phyloP scores from a whole-genome alignment of 2,329 filamentous ascomycete genomes.

The Dactylonectria macrodidyma region DNA sequence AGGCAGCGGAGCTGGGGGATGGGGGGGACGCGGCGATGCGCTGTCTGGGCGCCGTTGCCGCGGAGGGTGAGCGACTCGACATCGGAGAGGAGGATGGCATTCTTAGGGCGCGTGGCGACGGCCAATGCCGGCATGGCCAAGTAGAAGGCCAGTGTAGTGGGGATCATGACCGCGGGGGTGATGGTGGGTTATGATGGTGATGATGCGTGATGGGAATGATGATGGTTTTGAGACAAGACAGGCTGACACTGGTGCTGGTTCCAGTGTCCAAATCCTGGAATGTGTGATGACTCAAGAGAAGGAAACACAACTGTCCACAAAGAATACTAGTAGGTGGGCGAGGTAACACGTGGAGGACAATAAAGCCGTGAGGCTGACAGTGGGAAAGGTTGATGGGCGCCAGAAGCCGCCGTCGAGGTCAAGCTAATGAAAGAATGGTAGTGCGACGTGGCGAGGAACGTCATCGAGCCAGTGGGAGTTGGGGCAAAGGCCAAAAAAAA shows the following conservation, averaged over 20 bases:
- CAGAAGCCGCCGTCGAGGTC: neutral
- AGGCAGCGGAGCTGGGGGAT: constrained; percentile 86
- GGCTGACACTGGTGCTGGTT: neutral
- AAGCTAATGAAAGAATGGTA: neutral
- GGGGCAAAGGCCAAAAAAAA: neutral
- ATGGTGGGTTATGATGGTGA: constrained; percentile 4
- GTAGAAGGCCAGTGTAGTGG: constrained; percentile 38
- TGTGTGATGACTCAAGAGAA: neutral
- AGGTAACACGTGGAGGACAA: neutral
- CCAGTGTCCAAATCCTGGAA: neutral
- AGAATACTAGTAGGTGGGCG: neutral
- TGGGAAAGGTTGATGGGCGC: neutral
- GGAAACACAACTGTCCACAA: neutral
- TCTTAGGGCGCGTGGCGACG: constrained; percentile 55
- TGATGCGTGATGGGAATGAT: constrained; percentile 1
- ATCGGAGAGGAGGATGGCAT: constrained; percentile 70
- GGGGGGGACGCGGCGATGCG: constrained; percentile 81
- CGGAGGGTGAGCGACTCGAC: constrained; percentile 87
- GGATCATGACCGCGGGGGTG: constrained; percentile 48
- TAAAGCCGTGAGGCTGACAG: neutral
- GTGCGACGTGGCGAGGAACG: neutral
- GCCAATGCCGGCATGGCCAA: constrained; percentile 47
- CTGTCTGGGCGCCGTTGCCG: constrained; percentile 74
- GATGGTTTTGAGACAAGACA: neutral
- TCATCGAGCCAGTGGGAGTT: neutral